Percentiles rank a stretch among this genome's conserved stretches.
These are phyloP conservation scores for Allantophomopsis lycopodina DNA, from an alignment of 2,329 filamentous ascomycete genomes.

Conservation along the genomic window DNA sequence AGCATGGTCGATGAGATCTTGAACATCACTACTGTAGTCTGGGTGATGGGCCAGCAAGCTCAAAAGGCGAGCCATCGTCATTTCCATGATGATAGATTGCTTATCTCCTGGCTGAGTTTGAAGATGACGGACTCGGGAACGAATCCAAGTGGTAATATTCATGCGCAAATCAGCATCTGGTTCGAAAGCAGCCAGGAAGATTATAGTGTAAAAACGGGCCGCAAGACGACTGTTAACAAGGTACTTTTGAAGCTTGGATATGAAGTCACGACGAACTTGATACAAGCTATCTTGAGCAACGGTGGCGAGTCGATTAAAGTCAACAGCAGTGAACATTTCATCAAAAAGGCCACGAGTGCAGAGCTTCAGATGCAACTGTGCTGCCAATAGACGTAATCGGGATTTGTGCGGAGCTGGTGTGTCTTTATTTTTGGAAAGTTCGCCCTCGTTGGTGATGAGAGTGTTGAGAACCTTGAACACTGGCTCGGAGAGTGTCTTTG, in stretches of 20 bases:
- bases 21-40: slow-evolving; percentile 57
- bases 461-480: slow-evolving; percentile 71
- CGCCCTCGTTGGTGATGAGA: slow-evolving; percentile 62
- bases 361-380: slow-evolving; percentile 71
- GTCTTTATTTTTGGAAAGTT: slow-evolving; percentile 60
- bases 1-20: slow-evolving; percentile 67
- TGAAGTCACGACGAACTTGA: slow-evolving; percentile 65
- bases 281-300: slow-evolving; percentile 66
- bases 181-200: slow-evolving; percentile 88
- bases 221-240: slow-evolving; percentile 59
- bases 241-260: slow-evolving; percentile 82
- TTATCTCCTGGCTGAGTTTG: slow-evolving; percentile 18
- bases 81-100: slow-evolving; percentile 60
- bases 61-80: slow-evolving; percentile 67
- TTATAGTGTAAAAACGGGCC: slow-evolving; percentile 72
- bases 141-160: slow-evolving; percentile 76
- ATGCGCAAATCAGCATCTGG: slow-evolving; percentile 60
- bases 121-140: slow-evolving; percentile 53
- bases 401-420: slow-evolving; percentile 70
- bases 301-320: slow-evolving; percentile 72
- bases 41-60: slow-evolving; percentile 88
- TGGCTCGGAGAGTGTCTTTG: slow-evolving; percentile 46
- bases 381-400: slow-evolving; percentile 69
- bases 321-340: slow-evolving; percentile 52
- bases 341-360: slow-evolving; percentile 68